Base-by-base conservation (phyloP, 2,329 filamentous ascomycete genomes). In the Lachnellula hyalina region DNA sequence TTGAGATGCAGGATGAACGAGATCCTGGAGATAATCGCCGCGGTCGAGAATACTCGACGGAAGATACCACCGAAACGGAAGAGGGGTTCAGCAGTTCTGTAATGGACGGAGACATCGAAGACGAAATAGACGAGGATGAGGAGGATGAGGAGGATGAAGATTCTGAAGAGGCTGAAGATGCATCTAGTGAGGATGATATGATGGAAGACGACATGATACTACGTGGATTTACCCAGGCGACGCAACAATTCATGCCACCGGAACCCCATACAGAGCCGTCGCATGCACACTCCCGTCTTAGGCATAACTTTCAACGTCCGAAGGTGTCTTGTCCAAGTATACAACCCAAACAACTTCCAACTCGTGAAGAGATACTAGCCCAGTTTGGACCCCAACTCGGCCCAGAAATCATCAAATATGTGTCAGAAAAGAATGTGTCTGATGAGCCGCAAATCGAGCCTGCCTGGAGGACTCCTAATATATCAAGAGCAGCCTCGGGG, bases 1-100 rank as follows among this genome's bases (percentile, higher is more conserved):
- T 80, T 49, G 70, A 81, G 66, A 83, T 90, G 78, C 66, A 74
- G 67, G 70, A 81, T 71, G 77, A 86, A 68, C 72, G 79, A 61
- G 75, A 81, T 73, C 67, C 71, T 41, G 75, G 77, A 28, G 53
- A 70, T 44, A 55, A 62, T 5, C 36, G 44, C 36, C 53, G 56
- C 15, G 48, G 55, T 5, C 56, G 53, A 41, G 55, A 57, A 2
- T 46, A 57, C 14, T 28, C 55, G 34, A 57, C 47, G 28, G 63
- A 60, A 28, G 54, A 62, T 32, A 59, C 58, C 5, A 57, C 56
- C 25, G 63, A 63, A 28, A 44, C 56, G 11, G 59, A 60, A 12
- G 56, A 61, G 14, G 45, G 49, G 19, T 51, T 50, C 9, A 55
- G 15, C 15, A 58, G 48, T 38, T 50, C 48, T 23, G 51, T 23